Percentiles rank a stretch among this genome's conserved stretches.
Conservation (phyloP, 2,329 filamentous ascomycete species). For the Aspergillus sp. region DNA sequence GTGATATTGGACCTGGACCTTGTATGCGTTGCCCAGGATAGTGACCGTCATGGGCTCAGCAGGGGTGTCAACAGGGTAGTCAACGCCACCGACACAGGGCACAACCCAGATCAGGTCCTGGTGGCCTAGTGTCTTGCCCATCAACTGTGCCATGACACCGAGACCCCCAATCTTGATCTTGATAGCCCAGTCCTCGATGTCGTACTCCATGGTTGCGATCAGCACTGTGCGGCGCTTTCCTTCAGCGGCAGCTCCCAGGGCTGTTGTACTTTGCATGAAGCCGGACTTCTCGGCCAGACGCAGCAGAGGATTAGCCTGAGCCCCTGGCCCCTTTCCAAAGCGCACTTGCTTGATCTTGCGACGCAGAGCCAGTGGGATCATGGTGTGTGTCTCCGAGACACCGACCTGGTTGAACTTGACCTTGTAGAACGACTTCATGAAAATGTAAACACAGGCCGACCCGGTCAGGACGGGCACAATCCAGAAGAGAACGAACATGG, state of each 20-base stretch:
- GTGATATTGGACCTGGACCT: conserved; percentile 65
- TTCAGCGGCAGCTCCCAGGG: conserved; percentile 30
- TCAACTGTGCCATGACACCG: conserved; percentile 69
- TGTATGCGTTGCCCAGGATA: conserved; percentile 60
- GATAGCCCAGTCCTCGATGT: conserved; percentile 68
- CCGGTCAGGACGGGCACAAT: conserved; percentile 55
- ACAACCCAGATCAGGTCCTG: conserved; percentile 67
- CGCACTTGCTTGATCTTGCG: not conserved
- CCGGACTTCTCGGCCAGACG: conserved; percentile 37
- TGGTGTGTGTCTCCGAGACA: conserved; percentile 8
- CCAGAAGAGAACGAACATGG: conserved; percentile 55
- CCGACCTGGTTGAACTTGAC: conserved; percentile 64
- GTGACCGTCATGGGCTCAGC: conserved; percentile 63
- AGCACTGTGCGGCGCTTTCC: conserved; percentile 54
- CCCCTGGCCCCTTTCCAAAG: conserved; percentile 31
- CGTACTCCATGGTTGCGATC: conserved; percentile 71
- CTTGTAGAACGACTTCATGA: conserved; percentile 62
- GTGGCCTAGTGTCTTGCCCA: conserved; percentile 65
- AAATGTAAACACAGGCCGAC: conserved; percentile 52
- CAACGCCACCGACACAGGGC: conserved; percentile 61
- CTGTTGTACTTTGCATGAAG: conserved; percentile 33
- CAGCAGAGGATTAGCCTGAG: conserved; percentile 27
- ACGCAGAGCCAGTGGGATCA: conserved; percentile 35
- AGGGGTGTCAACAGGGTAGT: conserved; percentile 60
- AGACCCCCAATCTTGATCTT: conserved; percentile 71